These are phyloP conservation scores for Petrea volubilis DNA, from an alignment of 257 asterid genomes.

Conservation along the genomic window DNA sequence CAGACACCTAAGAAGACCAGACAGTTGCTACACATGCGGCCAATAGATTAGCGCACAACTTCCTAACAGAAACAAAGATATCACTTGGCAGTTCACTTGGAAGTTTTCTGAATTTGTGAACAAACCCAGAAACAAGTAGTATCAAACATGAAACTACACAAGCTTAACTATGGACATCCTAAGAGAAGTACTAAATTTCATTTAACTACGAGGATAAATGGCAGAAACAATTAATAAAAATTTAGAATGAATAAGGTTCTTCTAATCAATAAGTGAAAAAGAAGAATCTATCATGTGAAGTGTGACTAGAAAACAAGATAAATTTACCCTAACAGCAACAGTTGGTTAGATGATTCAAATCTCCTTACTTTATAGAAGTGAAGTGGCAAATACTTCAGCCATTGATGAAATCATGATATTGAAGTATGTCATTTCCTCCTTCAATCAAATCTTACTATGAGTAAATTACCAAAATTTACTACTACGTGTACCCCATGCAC, in stretches of 20 bases:
- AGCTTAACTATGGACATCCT: neutral
- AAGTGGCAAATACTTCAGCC: neutral
- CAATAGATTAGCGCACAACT: constrained; percentile 2
- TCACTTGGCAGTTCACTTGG: neutral
- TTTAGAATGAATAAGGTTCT: constrained; percentile 2
- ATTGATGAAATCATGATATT: neutral
- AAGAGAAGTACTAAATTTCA: constrained; percentile 4
- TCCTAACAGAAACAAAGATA: constrained; percentile 11
- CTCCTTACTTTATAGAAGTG: neutral
- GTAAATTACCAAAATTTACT: neutral
- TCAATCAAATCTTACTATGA: too few relatives aligned
- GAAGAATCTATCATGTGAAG: neutral
- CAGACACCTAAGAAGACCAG: neutral
- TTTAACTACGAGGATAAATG: neutral
- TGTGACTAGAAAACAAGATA: neutral
- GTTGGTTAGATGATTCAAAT: neutral
- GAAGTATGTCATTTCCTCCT: too few relatives aligned
- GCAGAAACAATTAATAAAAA: neutral
- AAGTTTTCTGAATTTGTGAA: neutral
- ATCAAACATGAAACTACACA: neutral
- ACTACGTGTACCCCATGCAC: neutral
- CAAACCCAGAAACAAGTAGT: neutral
- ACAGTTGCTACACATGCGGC: neutral
- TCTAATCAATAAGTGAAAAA: neutral
- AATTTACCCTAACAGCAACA: neutral